phyloP scores from a whole-genome alignment of 2,329 filamentous ascomycete species.

The Colletotrichum orbiculare region DNA sequence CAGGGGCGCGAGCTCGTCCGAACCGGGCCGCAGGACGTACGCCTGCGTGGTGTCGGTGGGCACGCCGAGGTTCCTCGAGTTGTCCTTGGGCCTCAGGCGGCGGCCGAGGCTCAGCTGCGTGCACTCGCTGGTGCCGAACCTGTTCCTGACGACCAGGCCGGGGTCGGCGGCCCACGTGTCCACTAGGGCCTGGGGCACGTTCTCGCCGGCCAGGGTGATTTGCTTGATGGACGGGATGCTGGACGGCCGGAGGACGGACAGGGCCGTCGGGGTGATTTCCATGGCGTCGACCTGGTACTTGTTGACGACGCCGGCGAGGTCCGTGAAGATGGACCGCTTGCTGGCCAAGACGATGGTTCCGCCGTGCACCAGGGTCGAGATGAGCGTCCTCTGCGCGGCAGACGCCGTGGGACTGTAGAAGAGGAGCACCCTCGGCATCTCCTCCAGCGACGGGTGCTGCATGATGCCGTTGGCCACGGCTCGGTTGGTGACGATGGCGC shows the following conservation, averaged over 20 bases:
- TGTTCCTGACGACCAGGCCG: slow-evolving; percentile 39
- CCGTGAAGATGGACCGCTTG: slow-evolving; percentile 38
- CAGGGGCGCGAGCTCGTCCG: slow-evolving; percentile 33
- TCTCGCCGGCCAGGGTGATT: slow-evolving; percentile 39
- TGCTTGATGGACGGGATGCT: slow-evolving; percentile 26
- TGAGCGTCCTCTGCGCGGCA: slow-evolving; percentile 36
- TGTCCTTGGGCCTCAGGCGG: slow-evolving; percentile 5
- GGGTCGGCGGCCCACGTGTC: slow-evolving; percentile 12
- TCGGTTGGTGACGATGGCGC: slow-evolving; percentile 40
- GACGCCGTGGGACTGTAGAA: slow-evolving; percentile 40
- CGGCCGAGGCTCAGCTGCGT: slow-evolving; percentile 37
- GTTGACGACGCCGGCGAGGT: slow-evolving; percentile 39
- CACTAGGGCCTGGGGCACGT: slow-evolving; percentile 38
- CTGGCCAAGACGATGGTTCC: slow-evolving; percentile 39
- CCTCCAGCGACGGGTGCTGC: slow-evolving; percentile 25
- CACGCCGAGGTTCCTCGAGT: slow-evolving; percentile 17
- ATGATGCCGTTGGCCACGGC: slow-evolving; percentile 26
- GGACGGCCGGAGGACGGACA: slow-evolving; percentile 30
- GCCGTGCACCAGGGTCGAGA: slow-evolving; percentile 37
- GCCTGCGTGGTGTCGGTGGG: slow-evolving; percentile 28
- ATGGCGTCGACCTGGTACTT: slow-evolving; percentile 34
- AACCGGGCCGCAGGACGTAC: slow-evolving; percentile 35
- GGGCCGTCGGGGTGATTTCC: slow-evolving; percentile 40
- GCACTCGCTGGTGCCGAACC: slow-evolving; percentile 42
- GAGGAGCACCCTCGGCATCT: slow-evolving; percentile 29